A percentile compares a stretch with the other conserved stretches of the same genome.
Conservation (phyloP, 2,329 filamentous ascomycete genomes). For the Cytospora leucostoma region DNA sequence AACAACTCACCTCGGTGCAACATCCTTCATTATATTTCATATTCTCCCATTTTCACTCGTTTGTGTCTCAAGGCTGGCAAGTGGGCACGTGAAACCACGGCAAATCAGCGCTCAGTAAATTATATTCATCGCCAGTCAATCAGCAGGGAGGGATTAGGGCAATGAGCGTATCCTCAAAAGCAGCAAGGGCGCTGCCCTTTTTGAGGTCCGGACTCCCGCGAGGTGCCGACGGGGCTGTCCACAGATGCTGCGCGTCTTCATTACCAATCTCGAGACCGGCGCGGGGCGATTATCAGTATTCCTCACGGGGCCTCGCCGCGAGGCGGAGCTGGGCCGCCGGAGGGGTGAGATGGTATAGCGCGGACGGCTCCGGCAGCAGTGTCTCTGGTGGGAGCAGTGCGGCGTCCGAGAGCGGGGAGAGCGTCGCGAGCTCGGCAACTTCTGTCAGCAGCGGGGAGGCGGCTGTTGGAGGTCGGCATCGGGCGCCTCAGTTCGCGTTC, state of each 20-base stretch:
- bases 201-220: background rate
- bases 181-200: conserved; percentile 12
- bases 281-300: background rate
- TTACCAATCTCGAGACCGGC: background rate
- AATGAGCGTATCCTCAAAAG: conserved; percentile 16
- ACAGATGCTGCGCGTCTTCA: background rate
- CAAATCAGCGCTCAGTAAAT: background rate
- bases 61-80: no score
- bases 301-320: background rate
- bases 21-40: no score
- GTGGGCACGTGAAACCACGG: background rate
- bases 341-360: conserved; percentile 6
- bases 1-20: no score
- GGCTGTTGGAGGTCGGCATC: background rate
- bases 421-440: conserved; percentile 15
- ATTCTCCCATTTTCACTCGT: no score
- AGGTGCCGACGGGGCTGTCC: background rate
- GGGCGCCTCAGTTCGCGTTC: conserved; percentile 19
- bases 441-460: conserved; percentile 1
- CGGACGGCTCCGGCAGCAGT: background rate
- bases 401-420: conserved; percentile 3
- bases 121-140: background rate
- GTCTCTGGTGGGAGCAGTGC: background rate
- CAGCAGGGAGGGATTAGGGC: background rate
- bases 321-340: background rate